A percentile compares a stretch with the other conserved stretches of the same genome.
phyloP scores from a whole-genome alignment of 371 early-diverging fungal genomes.

The Haplosporangium sp. region DNA sequence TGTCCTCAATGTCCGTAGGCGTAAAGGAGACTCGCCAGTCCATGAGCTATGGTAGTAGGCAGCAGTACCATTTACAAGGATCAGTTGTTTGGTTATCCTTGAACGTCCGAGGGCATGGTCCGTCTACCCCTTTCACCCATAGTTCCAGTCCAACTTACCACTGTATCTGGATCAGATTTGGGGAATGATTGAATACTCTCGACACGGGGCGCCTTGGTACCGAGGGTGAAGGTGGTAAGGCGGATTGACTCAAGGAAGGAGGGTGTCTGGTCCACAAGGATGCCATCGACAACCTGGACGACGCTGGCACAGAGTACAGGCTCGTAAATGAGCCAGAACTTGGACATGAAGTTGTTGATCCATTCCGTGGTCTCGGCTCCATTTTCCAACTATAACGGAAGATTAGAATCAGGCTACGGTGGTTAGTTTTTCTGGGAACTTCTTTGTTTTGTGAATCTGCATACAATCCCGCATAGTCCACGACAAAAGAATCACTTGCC shows the following conservation, averaged over 20 bases:
- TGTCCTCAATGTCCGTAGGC: conserved; percentile 80
- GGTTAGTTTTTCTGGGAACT: background rate
- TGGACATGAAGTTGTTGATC: conserved; percentile 92
- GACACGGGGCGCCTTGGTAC: conserved; percentile 96
- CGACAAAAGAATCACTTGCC: conserved; percentile 24
- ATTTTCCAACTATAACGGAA: conserved; percentile 53
- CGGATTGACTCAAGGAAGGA: conserved; percentile 90
- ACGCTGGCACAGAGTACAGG: conserved; percentile 86
- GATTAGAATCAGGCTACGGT: too few relatives aligned
- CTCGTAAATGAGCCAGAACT: conserved; percentile 97
- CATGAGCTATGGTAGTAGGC: conserved; percentile 70
- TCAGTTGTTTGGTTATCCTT: too few relatives aligned
- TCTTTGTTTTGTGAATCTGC: background rate
- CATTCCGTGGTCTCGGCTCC: conserved; percentile 92
- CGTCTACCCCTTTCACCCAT: too few relatives aligned
- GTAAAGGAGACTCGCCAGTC: conserved; percentile 92
- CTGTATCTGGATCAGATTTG: conserved; percentile 80
- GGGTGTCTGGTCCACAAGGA: conserved; percentile 84
- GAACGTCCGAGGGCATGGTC: too few relatives aligned
- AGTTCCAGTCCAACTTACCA: too few relatives aligned
- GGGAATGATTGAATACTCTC: conserved; percentile 85
- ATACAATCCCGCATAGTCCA: background rate
- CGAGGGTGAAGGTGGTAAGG: conserved; percentile 95
- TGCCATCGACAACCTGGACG: conserved; percentile 76
- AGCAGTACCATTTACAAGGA: background rate